phyloP scores from a whole-genome alignment of 352 stramenopile species.

The Phytophthora foliorum region DNA sequence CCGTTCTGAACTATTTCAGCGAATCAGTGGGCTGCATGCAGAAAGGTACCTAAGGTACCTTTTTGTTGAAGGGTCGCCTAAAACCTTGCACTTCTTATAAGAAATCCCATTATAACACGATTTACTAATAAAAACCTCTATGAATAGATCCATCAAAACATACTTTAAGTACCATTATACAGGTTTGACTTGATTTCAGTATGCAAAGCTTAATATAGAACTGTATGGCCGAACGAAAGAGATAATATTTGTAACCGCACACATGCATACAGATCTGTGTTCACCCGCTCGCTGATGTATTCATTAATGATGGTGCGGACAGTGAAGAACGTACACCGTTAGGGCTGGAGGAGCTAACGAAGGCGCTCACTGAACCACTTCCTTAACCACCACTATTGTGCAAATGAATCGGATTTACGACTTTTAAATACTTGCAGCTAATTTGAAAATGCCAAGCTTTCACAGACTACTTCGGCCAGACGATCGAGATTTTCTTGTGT shows the following conservation, averaged over 20 bases:
- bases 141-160: not conserved
- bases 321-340: too few relatives aligned
- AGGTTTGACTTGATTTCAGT: not conserved
- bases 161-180: not conserved
- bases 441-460: slow-evolving; percentile 13
- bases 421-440: slow-evolving; percentile 16
- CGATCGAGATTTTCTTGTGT: slow-evolving; percentile 36
- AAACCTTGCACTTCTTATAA: not conserved
- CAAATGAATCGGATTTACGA: too few relatives aligned
- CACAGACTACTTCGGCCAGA: slow-evolving; percentile 26
- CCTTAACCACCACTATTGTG: too few relatives aligned
- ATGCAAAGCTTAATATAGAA: not conserved
- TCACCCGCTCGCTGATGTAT: too few relatives aligned
- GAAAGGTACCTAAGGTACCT: not conserved
- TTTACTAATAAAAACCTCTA: not conserved
- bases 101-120: not conserved
- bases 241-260: too few relatives aligned
- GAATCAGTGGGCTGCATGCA: not conserved
- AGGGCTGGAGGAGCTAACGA: too few relatives aligned
- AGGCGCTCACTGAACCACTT: too few relatives aligned
- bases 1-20: not conserved
- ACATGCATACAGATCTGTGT: too few relatives aligned
- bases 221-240: not conserved
- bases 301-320: too few relatives aligned
- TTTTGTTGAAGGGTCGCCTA: not conserved